These are phyloP conservation scores for Microbotryum intermedium DNA, from an alignment of 1,284 basidiomycete species.

Conservation along the genomic window DNA sequence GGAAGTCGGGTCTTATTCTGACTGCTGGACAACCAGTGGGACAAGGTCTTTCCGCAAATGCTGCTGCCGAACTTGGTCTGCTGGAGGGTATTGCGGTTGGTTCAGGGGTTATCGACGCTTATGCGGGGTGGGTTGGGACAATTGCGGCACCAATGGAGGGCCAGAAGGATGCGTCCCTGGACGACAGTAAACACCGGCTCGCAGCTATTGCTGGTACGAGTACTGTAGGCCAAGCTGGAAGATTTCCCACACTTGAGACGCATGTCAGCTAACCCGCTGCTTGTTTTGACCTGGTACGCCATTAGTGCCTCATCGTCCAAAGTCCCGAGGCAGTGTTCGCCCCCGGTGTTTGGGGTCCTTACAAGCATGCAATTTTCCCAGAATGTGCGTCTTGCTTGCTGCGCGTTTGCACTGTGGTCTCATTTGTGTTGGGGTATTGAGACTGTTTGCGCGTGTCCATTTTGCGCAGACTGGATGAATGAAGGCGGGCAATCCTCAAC, in stretches of 20 bases:
- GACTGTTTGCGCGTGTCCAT: neutral
- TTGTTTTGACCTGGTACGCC: too few relatives aligned
- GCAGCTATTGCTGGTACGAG: constrained; percentile 93
- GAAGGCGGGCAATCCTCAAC: constrained; percentile 98
- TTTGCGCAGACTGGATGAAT: constrained; percentile 67
- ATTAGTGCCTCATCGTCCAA: constrained; percentile 75
- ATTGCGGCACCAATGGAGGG: constrained; percentile 65
- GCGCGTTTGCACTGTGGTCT: neutral
- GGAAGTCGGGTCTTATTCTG: constrained; percentile 54
- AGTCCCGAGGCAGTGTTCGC: constrained; percentile 74
- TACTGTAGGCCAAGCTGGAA: constrained; percentile 43
- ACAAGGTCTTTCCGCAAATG: constrained; percentile 63
- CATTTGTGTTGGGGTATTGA: neutral
- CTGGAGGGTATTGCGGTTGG: constrained; percentile 85
- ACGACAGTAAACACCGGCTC: constrained; percentile 69
- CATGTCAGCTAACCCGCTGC: too few relatives aligned
- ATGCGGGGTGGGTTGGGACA: constrained; percentile 98
- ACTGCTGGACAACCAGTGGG: constrained; percentile 92
- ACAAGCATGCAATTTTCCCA: constrained; percentile 79
- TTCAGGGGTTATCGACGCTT: constrained; percentile 92
- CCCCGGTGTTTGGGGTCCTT: constrained; percentile 92
- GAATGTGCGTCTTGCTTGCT: constrained; percentile 48
- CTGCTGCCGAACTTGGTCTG: constrained; percentile 79
- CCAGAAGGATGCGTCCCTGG: constrained; percentile 47
- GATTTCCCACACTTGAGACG: too few relatives aligned